Base-by-base conservation (phyloP, 2,329 filamentous ascomycete genomes). In the Pleoardoris graminearum region DNA sequence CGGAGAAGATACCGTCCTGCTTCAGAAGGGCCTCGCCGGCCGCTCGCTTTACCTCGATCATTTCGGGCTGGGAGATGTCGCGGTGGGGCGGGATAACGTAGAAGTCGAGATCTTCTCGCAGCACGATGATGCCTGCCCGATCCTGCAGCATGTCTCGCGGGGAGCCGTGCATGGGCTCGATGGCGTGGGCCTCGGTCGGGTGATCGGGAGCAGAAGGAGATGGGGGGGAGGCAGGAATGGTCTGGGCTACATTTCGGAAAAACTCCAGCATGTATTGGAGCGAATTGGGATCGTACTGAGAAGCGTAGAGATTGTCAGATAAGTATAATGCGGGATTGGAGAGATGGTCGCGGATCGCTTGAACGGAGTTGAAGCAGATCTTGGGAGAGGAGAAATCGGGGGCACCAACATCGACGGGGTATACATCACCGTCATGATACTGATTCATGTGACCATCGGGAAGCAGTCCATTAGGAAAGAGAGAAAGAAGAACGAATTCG, bases 261-360 rank as follows among this genome's bases (percentile, higher is more conserved):
- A 99, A 99, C 67, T 97, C 93, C 60, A 99, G 85, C 94, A 99
- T 99, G 78, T 97, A 99, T 76, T 97, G 91, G 50, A 99, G 84
- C 42, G 93, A 97, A 48, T 87, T 87, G 21, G 94, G 93, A 75
- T 99, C 94, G 78, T 97, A 99, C 94, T 99, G 78, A 64, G 76
- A 77, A 63, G 55, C 65, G 74, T 77, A 81, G 53, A 77, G 69
- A 67, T 76, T 76, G 79, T 82, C 80, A 82, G 80, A 82, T 78
- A 80, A 73, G 65, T 80, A 80, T 77, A 80, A 72, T 74, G 68
- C 63, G 60, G 70, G 66, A 58, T 79, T 78, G 60, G 68, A 72
- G 54, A 80, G 72, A 56, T 70, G 67, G 54, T 60, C 73, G 50
- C 73, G 55, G 29, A 79, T 75, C 50, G 73, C 72, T 53, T 72